Evolutionary conservation across 2,329 filamentous ascomycete species (phyloP).

Genomic region (Cladosporium sp.): DNA sequence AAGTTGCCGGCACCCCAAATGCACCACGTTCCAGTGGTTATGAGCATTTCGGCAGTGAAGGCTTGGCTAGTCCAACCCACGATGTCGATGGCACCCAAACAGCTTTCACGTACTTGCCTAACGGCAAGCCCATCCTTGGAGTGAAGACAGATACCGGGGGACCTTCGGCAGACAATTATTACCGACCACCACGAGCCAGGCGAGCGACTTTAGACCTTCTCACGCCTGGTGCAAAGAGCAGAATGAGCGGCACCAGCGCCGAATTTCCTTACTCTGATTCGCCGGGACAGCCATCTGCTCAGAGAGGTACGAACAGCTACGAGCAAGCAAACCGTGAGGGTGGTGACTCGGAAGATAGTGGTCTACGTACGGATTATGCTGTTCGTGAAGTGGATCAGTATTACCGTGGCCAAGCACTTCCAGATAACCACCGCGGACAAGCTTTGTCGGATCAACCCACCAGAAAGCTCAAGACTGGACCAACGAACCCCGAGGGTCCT

Average conservation of each 20-base stretch:
- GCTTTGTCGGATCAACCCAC: conserved; percentile 77
- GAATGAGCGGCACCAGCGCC: conserved; percentile 42
- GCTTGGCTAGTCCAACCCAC: conserved; percentile 40
- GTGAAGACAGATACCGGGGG: conserved; percentile 20
- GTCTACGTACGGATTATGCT: conserved; percentile 70
- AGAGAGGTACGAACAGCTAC: conserved; percentile 22
- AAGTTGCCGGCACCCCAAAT: conserved; percentile 21
- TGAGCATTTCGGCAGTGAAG: conserved; percentile 57
- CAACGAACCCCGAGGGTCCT: conserved; percentile 87
- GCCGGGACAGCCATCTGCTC: conserved; percentile 26
- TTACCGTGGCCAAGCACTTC: conserved; percentile 84
- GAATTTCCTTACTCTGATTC: conserved; percentile 41
- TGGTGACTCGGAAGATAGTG: conserved; percentile 51
- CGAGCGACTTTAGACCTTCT: conserved; percentile 57
- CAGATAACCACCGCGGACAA: conserved; percentile 53
- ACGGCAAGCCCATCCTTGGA: conserved; percentile 43
- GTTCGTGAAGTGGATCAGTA: conserved; percentile 96
- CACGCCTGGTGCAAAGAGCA: conserved; percentile 39
- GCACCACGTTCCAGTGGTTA: conserved; percentile 44
- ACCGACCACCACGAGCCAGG: conserved; percentile 73
- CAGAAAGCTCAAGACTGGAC: conserved; percentile 84
- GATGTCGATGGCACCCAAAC: conserved; percentile 3
- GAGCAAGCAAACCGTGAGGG: conserved; percentile 50
- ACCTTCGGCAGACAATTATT: conserved; percentile 66
- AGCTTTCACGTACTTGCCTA: conserved; percentile 1